Evolutionary conservation across 2,329 filamentous ascomycete genomes (phyloP).

Genomic region (Diplodia mutila): DNA sequence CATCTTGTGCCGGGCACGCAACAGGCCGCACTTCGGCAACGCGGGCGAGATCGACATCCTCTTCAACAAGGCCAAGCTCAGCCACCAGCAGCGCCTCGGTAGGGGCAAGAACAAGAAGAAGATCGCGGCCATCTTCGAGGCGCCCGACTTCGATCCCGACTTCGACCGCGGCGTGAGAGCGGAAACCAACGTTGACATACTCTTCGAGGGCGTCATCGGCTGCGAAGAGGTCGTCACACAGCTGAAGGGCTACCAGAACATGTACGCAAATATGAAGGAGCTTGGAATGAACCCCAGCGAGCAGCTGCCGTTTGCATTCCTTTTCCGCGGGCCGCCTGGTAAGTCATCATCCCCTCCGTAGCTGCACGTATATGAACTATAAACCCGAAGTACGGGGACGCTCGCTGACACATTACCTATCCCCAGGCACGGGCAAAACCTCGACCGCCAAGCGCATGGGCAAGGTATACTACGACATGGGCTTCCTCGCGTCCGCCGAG

Average conservation of each 20-base stretch:
- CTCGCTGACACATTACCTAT: no score
- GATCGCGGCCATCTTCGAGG: slow-evolving; percentile 41
- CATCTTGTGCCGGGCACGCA: slow-evolving; percentile 63
- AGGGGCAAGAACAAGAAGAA: no score
- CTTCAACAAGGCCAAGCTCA: slow-evolving; percentile 59
- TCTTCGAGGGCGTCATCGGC: slow-evolving; percentile 65
- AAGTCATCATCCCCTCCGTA: no score
- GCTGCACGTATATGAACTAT: no score
- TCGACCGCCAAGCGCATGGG: slow-evolving; percentile 75
- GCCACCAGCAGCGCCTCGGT: slow-evolving; percentile 50
- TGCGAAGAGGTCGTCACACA: slow-evolving; percentile 58
- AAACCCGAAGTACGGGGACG: no score
- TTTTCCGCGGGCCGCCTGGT: slow-evolving; percentile 68
- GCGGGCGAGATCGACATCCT: slow-evolving; percentile 75
- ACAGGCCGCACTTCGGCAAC: slow-evolving; percentile 71
- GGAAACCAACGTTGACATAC: slow-evolving; percentile 53
- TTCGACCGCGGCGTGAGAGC: slow-evolving; percentile 57
- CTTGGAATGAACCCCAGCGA: slow-evolving; percentile 60
- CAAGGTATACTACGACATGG: slow-evolving; percentile 75
- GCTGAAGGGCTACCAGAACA: slow-evolving; percentile 60
- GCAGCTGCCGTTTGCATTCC: slow-evolving; percentile 67
- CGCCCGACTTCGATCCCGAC: slow-evolving; percentile 63
- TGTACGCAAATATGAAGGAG: slow-evolving; percentile 55
- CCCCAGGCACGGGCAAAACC: slow-evolving; percentile 68
- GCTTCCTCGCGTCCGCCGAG: slow-evolving; percentile 62